phyloP scores from a whole-genome alignment of 2,329 filamentous ascomycete genomes.

The Alternaria conjuncta region DNA sequence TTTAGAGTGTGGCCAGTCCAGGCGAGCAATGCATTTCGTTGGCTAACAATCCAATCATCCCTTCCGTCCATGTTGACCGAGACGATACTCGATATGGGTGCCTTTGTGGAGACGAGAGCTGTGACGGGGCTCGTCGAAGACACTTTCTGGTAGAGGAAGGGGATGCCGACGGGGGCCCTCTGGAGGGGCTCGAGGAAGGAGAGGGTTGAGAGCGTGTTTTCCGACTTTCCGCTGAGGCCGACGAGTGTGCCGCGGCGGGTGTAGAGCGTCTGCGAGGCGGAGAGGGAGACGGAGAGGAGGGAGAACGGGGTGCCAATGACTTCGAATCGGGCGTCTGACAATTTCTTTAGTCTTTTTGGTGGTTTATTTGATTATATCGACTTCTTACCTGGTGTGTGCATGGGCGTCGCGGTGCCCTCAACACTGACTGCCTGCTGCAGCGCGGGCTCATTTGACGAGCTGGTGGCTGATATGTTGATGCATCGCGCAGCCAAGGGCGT shows the following conservation, averaged over 20 bases:
- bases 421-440: conserved; percentile 40
- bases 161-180: conserved; percentile 80
- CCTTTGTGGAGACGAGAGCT: conserved; percentile 86
- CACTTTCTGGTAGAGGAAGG: conserved; percentile 90
- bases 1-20: conserved; percentile 92
- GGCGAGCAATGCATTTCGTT: conserved; percentile 86
- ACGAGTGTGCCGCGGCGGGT: conserved; percentile 91
- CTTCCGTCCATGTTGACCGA: conserved; percentile 91
- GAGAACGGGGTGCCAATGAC: conserved; percentile 92
- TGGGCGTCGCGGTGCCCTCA: conserved; percentile 27
- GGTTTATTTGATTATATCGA: background rate
- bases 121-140: conserved; percentile 87
- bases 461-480: conserved; percentile 56
- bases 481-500: conserved; percentile 37
- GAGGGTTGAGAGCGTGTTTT: conserved; percentile 90
- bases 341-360: background rate
- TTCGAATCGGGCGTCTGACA: conserved; percentile 88
- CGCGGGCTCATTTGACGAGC: conserved; percentile 49
- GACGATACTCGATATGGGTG: conserved; percentile 83
- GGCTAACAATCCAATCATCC: conserved; percentile 92
- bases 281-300: conserved; percentile 89
- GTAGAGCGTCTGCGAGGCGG: conserved; percentile 91
- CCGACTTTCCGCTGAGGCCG: conserved; percentile 84
- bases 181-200: conserved; percentile 84
- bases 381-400: conserved; percentile 37